phyloP scores from a whole-genome alignment of 139 green algal genomes.

The Chlorella ohadii region DNA sequence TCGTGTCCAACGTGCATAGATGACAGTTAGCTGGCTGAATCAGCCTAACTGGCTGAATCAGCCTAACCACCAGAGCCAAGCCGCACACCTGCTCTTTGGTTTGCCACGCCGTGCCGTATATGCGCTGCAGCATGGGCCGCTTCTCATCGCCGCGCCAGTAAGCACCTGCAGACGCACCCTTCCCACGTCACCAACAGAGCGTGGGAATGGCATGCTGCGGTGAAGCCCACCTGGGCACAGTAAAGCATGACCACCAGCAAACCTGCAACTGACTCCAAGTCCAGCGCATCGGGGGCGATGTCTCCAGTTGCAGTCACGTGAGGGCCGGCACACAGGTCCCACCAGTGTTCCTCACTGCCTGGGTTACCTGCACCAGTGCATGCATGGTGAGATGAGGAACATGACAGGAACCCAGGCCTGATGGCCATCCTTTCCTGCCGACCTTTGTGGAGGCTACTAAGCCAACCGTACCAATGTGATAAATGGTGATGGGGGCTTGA shows the following conservation, averaged over 20 bases:
- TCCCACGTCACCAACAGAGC: too few relatives aligned
- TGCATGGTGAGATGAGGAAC: not conserved
- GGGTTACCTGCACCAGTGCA: not conserved
- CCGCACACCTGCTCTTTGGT: conserved; percentile 66
- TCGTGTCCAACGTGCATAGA: too few relatives aligned
- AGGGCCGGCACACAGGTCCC: conserved; percentile 96
- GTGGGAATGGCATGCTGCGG: too few relatives aligned
- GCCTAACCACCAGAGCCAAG: too few relatives aligned
- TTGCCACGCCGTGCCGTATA: conserved; percentile 97
- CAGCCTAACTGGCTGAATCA: too few relatives aligned
- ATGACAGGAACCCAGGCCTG: not conserved
- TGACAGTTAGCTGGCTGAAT: too few relatives aligned
- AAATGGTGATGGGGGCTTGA: conserved; percentile 95
- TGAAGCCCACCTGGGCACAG: too few relatives aligned
- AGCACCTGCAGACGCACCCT: conserved; percentile 55
- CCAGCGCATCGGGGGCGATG: conserved; percentile 84
- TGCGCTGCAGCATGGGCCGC: conserved; percentile 86
- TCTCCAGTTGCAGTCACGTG: conserved; percentile 89
- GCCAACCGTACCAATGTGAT: conserved; percentile 88
- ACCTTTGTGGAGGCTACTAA: too few relatives aligned
- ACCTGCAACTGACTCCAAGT: conserved; percentile 93
- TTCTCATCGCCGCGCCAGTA: conserved; percentile 96
- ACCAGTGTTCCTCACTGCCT: conserved; percentile 79
- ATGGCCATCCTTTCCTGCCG: too few relatives aligned
- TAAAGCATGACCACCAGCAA: not conserved